These are phyloP conservation scores for Colletotrichum noveboracense DNA, from an alignment of 2,329 filamentous ascomycete species.

Conservation along the genomic window DNA sequence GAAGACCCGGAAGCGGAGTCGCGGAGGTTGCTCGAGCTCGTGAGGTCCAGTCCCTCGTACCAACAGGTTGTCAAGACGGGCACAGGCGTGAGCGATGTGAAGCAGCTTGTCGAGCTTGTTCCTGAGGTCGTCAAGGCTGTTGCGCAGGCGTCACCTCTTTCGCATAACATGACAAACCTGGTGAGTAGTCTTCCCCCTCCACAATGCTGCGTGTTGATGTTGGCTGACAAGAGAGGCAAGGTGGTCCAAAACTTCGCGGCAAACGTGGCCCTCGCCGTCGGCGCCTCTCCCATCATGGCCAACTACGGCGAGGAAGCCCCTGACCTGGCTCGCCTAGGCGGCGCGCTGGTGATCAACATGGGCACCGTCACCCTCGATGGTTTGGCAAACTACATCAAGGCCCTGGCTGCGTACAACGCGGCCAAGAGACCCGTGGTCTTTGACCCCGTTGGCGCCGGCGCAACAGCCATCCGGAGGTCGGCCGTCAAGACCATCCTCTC, in stretches of 20 bases:
- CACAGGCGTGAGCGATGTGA: background rate
- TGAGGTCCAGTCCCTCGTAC: slow-evolving; percentile 47
- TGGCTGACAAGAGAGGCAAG: slow-evolving; percentile 28
- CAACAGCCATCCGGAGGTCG: slow-evolving; percentile 61
- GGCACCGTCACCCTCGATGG: slow-evolving; percentile 84
- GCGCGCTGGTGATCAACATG: slow-evolving; percentile 91
- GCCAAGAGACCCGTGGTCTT: slow-evolving; percentile 78
- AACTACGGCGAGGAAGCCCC: slow-evolving; percentile 82
- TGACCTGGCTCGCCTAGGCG: slow-evolving; percentile 79
- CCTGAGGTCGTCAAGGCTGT: slow-evolving; percentile 64
- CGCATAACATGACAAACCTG: slow-evolving; percentile 97
- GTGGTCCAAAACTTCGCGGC: slow-evolving; percentile 94
- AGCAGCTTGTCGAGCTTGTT: slow-evolving; percentile 31
- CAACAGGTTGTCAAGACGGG: slow-evolving; percentile 4
- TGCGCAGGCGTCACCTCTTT: slow-evolving; percentile 70
- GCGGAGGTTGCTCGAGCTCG: slow-evolving; percentile 58
- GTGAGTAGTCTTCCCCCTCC: slow-evolving; percentile 38
- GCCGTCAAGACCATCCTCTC: slow-evolving; percentile 75
- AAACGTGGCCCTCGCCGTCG: slow-evolving; percentile 84
- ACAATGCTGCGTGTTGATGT: background rate
- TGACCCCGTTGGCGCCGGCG: slow-evolving; percentile 76
- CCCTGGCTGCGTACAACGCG: slow-evolving; percentile 81
- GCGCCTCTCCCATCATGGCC: slow-evolving; percentile 93
- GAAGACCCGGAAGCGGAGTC: slow-evolving; percentile 70
- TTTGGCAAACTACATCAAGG: slow-evolving; percentile 73